These are phyloP conservation scores for Leccinum uliginosum DNA, from an alignment of 768 basidiomycete species.

Conservation along the genomic window DNA sequence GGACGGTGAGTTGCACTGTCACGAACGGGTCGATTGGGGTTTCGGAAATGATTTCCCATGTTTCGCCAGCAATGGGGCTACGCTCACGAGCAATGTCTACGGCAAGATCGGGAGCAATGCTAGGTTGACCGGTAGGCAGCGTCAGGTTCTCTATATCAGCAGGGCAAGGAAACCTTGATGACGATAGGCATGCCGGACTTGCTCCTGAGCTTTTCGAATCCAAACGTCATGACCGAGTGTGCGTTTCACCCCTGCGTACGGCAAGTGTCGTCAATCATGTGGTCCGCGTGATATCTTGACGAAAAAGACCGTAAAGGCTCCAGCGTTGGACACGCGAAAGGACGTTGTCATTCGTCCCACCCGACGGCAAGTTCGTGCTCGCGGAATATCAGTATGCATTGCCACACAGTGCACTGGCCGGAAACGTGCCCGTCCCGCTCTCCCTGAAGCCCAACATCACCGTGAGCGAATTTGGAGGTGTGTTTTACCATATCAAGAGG, in stretches of 20 bases:
- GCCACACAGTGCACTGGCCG: constrained; percentile 31
- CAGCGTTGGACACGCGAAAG: constrained; percentile 77
- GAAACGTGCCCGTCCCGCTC: constrained; percentile 50
- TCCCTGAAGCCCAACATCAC: constrained; percentile 41
- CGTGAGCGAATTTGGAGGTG: constrained; percentile 31
- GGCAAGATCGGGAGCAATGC: constrained; percentile 78
- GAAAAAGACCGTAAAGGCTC: constrained; percentile 42
- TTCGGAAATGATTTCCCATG: not conserved
- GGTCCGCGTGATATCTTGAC: constrained; percentile 4
- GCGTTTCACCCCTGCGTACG: constrained; percentile 93
- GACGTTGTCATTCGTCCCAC: constrained; percentile 85
- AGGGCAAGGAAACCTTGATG: not conserved
- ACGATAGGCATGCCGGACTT: constrained; percentile 83
- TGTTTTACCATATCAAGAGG: not conserved
- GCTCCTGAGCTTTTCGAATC: constrained; percentile 69
- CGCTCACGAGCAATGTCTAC: constrained; percentile 63
- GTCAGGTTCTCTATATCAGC: not conserved
- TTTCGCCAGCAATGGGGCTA: constrained; percentile 54
- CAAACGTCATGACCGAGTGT: constrained; percentile 68
- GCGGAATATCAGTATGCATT: constrained; percentile 75
- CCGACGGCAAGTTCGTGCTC: constrained; percentile 83
- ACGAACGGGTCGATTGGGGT: not conserved
- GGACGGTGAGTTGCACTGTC: constrained; percentile 21
- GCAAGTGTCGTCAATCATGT: constrained; percentile 37
- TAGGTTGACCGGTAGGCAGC: constrained; percentile 63